These are phyloP conservation scores for Tuber brumale DNA, from an alignment of 495 filamentous ascomycete species.

Conservation along the genomic window DNA sequence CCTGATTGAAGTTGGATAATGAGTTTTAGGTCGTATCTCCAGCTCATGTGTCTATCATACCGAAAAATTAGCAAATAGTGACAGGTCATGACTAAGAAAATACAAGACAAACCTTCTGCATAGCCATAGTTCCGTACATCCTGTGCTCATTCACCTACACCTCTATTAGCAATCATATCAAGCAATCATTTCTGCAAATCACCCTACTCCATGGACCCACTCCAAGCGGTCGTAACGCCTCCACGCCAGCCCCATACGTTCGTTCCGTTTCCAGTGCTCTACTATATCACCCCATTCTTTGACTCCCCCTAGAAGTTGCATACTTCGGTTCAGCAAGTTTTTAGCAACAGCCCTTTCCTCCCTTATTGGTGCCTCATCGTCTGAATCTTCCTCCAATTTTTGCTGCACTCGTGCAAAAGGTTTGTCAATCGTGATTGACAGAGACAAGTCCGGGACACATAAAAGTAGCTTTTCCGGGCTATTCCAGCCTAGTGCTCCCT, in stretches of 20 bases:
- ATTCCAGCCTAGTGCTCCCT: constrained; percentile 55
- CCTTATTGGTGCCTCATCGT: constrained; percentile 48
- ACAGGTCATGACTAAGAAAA: not conserved
- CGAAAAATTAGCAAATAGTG: constrained; percentile 1
- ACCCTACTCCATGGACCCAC: constrained; percentile 57
- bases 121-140: constrained; percentile 70
- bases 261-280: constrained; percentile 53
- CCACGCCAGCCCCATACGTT: constrained; percentile 68
- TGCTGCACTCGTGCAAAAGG: constrained; percentile 56
- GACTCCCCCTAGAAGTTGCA: constrained; percentile 54
- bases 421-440: constrained; percentile 57
- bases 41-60: constrained; percentile 56
- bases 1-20: constrained; percentile 57
- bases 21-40: constrained; percentile 62
- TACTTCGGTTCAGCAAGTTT: constrained; percentile 53
- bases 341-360: constrained; percentile 53
- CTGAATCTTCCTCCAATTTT: constrained; percentile 44
- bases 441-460: constrained; percentile 60
- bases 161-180: constrained; percentile 7
- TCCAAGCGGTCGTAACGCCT: constrained; percentile 69
- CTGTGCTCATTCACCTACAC: constrained; percentile 54
- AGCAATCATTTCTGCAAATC: not conserved
- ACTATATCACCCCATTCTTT: constrained; percentile 60
- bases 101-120: constrained; percentile 49
- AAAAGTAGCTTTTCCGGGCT: constrained; percentile 57